phyloP scores from a whole-genome alignment of 148 eudicot genomes.

The Heliosperma pusillum region DNA sequence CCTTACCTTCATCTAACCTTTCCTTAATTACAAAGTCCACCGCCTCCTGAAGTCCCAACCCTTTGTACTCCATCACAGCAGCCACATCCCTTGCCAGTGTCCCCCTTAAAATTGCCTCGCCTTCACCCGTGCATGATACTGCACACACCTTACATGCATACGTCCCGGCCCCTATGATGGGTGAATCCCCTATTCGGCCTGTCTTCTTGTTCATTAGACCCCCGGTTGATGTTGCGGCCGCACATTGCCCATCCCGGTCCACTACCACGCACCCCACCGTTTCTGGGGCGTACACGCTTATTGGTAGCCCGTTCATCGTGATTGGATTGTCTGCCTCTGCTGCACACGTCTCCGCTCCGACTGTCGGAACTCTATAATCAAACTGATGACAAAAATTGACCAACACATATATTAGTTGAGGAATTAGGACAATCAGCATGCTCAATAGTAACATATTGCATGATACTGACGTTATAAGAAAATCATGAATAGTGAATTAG shows the following conservation, averaged over 20 bases:
- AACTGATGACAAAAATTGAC: constrained; percentile 34
- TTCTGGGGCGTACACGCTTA: constrained; percentile 74
- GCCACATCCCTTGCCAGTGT: constrained; percentile 87
- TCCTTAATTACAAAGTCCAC: constrained; percentile 73
- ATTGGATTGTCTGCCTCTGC: constrained; percentile 42
- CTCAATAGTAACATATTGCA: too few species aligned
- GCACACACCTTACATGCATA: constrained; percentile 74
- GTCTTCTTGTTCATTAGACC: constrained; percentile 83
- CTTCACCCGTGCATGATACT: constrained; percentile 90
- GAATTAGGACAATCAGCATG: too few species aligned
- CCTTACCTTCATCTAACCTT: constrained; percentile 68
- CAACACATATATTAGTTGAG: too few species aligned
- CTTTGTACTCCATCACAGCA: constrained; percentile 93
- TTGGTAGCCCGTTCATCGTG: constrained; percentile 74
- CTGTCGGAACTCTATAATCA: constrained; percentile 67
- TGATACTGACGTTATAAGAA: too few species aligned
- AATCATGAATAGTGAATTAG: too few species aligned
- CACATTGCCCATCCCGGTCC: constrained; percentile 70
- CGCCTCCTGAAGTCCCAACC: constrained; percentile 65
- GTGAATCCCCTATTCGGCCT: constrained; percentile 84
- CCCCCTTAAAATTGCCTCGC: constrained; percentile 79
- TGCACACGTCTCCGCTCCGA: constrained; percentile 42
- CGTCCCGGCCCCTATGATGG: constrained; percentile 80
- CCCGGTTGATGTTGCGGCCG: constrained; percentile 89
- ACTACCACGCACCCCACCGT: constrained; percentile 90